Evolutionary conservation across 192 early-diverging fungal species (phyloP).

Genomic region (Lunasporangiospora selenospora): DNA sequence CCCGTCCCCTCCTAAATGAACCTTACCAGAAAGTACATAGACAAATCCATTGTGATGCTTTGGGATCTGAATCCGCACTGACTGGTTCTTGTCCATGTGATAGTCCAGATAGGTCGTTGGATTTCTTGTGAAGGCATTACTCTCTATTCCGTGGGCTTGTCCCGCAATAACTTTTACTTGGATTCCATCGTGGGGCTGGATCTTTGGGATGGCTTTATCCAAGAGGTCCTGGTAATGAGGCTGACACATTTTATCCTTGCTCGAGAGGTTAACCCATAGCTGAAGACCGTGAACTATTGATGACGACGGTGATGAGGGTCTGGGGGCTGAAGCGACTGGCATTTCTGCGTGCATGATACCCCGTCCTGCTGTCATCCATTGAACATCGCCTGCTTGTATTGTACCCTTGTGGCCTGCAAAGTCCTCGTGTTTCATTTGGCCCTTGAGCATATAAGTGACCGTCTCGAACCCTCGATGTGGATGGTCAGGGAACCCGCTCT

Average conservation of each 20-base stretch:
- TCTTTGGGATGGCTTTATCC: constrained; percentile 69
- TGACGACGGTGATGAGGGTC: no score
- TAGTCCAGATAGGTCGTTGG: constrained; percentile 86
- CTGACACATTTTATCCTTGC: constrained; percentile 72
- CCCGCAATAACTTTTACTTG: constrained; percentile 89
- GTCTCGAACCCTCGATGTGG: constrained; percentile 88
- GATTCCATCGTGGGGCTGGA: constrained; percentile 55
- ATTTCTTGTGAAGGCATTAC: constrained; percentile 74
- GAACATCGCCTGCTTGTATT: constrained; percentile 69
- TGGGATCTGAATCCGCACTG: constrained; percentile 63
- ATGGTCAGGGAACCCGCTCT: constrained; percentile 71
- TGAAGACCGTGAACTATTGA: constrained; percentile 73
- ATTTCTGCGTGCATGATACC: constrained; percentile 82
- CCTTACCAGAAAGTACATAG: constrained; percentile 65
- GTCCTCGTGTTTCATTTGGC: constrained; percentile 78
- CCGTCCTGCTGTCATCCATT: constrained; percentile 83
- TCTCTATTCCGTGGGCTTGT: constrained; percentile 71
- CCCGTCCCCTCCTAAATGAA: constrained; percentile 56
- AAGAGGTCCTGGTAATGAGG: constrained; percentile 78
- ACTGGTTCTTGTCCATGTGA: constrained; percentile 62
- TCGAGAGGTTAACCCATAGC: constrained; percentile 81
- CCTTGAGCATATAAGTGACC: constrained; percentile 73
- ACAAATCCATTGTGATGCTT: constrained; percentile 63
- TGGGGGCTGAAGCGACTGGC: no score
- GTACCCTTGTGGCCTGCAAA: constrained; percentile 75